Base-by-base conservation (phyloP, 2,329 filamentous ascomycete genomes). In the Fusarium longipes region DNA sequence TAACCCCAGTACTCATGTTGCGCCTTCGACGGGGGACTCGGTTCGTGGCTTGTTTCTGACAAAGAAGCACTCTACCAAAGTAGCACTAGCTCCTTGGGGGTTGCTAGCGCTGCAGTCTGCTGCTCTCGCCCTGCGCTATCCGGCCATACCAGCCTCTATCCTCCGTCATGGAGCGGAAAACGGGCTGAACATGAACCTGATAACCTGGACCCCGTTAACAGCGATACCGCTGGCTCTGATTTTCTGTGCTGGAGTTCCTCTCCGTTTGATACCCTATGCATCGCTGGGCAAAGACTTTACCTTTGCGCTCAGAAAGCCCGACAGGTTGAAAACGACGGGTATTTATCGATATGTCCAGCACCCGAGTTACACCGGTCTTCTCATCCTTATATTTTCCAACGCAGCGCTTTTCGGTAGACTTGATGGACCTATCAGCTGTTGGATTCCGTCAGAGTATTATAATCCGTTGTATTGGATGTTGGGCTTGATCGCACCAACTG, bases 281-380 rank as follows among this genome's bases (percentile, higher is more conserved):
- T 73, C 78, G 0, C 77, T 87, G 0, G 85, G 85, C 2, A 76
- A 73, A 11, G 81, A 84, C 57, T 87, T 87, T 67, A 87, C 85
- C 0, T 88, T 86, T 65, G 76, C 78, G 3, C 79, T 88, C 3
- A 74, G 80, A 1, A 70, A 76, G 50, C 86, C 86, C 2, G 78
- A 82, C 57, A 66, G 72, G 2, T 72, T 87, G 9, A 77, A 79
- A 14, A 86, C 82, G 0, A 74, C 68, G 1, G 84, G 84, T 0
- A 73, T 86, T 3, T 86, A 86, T 61, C 62, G 65, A 18, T 83
- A 81, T 61, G 73, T 86, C 4, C 83, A 86, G 67, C 84, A 87
- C 67, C 84, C 84, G 3, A 84, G 83, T 54, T 87, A 87, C 58
- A 81, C 80, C 1, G 84, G 82, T 0, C 42, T 81, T 3, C 11